These are phyloP conservation scores for Yamadazyma mexicana DNA, from an alignment of 1,139 yeast genomes.

Conservation along the genomic window DNA sequence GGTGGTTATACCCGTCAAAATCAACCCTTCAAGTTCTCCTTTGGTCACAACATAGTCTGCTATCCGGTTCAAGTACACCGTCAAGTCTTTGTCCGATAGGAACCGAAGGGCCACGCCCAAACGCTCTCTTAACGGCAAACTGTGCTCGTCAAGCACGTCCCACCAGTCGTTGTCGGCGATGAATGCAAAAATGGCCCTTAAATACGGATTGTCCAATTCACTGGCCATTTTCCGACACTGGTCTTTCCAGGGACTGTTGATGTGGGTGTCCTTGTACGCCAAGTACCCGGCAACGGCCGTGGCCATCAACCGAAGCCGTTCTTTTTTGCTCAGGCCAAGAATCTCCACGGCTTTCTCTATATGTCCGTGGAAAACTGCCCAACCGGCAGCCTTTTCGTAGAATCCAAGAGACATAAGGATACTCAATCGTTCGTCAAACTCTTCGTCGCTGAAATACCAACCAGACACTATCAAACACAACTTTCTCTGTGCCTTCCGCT, in stretches of 20 bases:
- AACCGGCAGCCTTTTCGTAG: constrained; percentile 91
- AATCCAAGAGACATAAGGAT: constrained; percentile 59
- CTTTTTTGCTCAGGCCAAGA: constrained; percentile 58
- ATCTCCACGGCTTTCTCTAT: constrained; percentile 78
- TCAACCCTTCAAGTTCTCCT: constrained; percentile 90
- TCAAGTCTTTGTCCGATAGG: constrained; percentile 73
- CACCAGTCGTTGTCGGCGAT: constrained; percentile 96
- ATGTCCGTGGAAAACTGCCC: constrained; percentile 96
- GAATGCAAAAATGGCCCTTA: constrained; percentile 89
- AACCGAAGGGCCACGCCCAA: constrained; percentile 88
- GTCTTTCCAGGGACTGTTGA: constrained; percentile 90
- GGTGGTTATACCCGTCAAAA: constrained; percentile 87
- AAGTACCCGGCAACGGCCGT: constrained; percentile 93
- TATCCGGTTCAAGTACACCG: constrained; percentile 64
- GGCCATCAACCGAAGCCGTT: constrained; percentile 73
- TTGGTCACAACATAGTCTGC: constrained; percentile 68
- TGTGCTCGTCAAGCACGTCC: constrained; percentile 89
- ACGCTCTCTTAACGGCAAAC: constrained; percentile 84
- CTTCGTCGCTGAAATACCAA: constrained; percentile 81
- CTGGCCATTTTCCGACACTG: constrained; percentile 87
- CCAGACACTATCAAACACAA: constrained; percentile 86
- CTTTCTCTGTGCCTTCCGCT: constrained; percentile 63
- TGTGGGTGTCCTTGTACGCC: constrained; percentile 62
- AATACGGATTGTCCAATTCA: constrained; percentile 84
- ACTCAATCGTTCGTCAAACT: constrained; percentile 68